A percentile compares a stretch with the other conserved stretches of the same genome.
phyloP scores from a whole-genome alignment of 2,329 filamentous ascomycete species.

The Neophaeococcomyces aloes region DNA sequence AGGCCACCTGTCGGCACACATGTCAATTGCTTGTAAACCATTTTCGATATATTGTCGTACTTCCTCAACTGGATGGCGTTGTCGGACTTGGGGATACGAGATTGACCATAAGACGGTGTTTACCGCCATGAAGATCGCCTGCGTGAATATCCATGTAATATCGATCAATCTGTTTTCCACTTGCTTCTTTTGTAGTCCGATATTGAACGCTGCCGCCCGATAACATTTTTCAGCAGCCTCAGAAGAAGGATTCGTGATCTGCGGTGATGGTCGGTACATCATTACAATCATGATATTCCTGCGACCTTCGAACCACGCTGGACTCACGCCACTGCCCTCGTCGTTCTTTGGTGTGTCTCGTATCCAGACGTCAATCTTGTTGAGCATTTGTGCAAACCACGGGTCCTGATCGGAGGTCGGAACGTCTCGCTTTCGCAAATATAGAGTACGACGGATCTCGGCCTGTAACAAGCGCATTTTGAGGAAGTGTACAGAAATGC shows the following conservation, averaged over 20 bases:
- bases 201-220: conserved; percentile 70
- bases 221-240: conserved; percentile 73
- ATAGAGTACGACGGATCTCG: conserved; percentile 75
- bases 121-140: conserved; percentile 80
- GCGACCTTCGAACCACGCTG: conserved; percentile 61
- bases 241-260: conserved; percentile 73
- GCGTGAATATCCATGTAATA: conserved; percentile 86
- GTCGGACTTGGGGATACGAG: conserved; percentile 74
- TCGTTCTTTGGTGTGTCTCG: conserved; percentile 63
- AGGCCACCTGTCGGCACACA: conserved; percentile 81
- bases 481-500: conserved; percentile 83
- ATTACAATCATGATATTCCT: conserved; percentile 84
- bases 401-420: conserved; percentile 71
- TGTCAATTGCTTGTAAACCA: conserved; percentile 66
- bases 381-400: conserved; percentile 74
- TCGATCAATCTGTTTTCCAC: conserved; percentile 67
- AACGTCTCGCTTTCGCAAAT: conserved; percentile 68
- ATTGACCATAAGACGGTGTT: conserved; percentile 88
- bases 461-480: conserved; percentile 81
- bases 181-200: conserved; percentile 69
- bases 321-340: conserved; percentile 60
- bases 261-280: conserved; percentile 81
- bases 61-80: conserved; percentile 59
- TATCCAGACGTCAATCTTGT: conserved; percentile 69
- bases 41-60: conserved; percentile 64